phyloP scores from a whole-genome alignment of 148 eudicot genomes.

The Cornus florida region DNA sequence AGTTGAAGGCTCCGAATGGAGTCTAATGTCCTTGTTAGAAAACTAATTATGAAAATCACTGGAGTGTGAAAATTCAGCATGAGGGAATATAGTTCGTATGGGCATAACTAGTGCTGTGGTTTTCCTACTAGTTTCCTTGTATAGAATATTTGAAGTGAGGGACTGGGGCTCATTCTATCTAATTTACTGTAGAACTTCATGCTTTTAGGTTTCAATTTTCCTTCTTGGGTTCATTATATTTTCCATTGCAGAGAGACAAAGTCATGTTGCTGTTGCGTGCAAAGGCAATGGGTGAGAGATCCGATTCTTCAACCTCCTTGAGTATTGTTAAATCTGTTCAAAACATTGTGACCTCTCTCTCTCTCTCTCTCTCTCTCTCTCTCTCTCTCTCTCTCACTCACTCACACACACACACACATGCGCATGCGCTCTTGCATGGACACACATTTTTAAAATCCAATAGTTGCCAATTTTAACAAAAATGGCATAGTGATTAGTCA shows the following conservation, averaged over 20 bases:
- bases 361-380: not conserved
- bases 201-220: not conserved
- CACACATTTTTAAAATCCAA: no score
- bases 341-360: slow-evolving; percentile 62
- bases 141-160: no score
- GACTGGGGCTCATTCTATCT: no score
- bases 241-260: slow-evolving; percentile 45
- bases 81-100: no score
- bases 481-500: not conserved
- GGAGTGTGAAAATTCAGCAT: no score
- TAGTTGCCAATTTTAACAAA: not conserved
- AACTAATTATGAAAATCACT: not conserved
- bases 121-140: no score
- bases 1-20: no score
- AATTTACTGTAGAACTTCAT: not conserved
- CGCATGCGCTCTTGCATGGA: not conserved
- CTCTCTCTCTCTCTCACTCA: not conserved
- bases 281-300: slow-evolving; percentile 72
- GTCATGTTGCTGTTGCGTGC: slow-evolving; percentile 32
- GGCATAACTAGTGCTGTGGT: no score
- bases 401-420: not conserved
- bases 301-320: slow-evolving; percentile 70
- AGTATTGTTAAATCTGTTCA: slow-evolving; percentile 65
- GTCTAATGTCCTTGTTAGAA: not conserved
- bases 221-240: not conserved